phyloP scores from a whole-genome alignment of 2,329 filamentous ascomycete species.

The Penicillium digitatum region DNA sequence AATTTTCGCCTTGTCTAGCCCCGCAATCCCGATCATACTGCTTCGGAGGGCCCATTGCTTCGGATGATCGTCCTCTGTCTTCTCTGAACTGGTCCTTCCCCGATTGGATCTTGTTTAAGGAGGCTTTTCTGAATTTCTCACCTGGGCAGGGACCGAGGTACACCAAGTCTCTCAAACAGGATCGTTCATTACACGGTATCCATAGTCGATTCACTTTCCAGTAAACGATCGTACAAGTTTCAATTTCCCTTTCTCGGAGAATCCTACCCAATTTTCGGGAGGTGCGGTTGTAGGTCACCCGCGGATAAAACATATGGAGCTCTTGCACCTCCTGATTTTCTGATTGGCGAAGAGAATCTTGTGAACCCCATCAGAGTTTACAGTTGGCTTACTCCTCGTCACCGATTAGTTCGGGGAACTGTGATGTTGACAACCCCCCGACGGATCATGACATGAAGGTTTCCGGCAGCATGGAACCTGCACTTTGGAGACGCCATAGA shows the following conservation, averaged over 20 bases:
- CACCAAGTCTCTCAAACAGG: slow-evolving; percentile 8
- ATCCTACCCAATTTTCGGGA: slow-evolving; percentile 25
- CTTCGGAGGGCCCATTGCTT: background rate
- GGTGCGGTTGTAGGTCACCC: slow-evolving; percentile 14
- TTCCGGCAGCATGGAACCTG: slow-evolving; percentile 28
- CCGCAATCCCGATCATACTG: slow-evolving; percentile 9
- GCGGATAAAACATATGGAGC: background rate
- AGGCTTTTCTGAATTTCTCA: slow-evolving; percentile 4
- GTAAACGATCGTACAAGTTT: background rate
- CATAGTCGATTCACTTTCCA: slow-evolving; percentile 21
- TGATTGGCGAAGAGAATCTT: slow-evolving; percentile 14
- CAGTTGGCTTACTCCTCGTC: slow-evolving; percentile 1
- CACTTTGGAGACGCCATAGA: slow-evolving; percentile 21
- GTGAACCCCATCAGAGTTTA: slow-evolving; percentile 12
- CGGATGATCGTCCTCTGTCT: slow-evolving; percentile 17
- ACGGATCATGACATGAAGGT: slow-evolving; percentile 27
- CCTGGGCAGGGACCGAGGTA: slow-evolving; percentile 20
- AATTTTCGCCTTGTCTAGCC: slow-evolving; percentile 6
- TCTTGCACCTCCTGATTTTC: background rate
- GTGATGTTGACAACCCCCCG: slow-evolving; percentile 18
- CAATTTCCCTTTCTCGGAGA: slow-evolving; percentile 2
- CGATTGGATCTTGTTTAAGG: slow-evolving; percentile 8
- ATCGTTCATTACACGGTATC: slow-evolving; percentile 26
- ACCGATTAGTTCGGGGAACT: slow-evolving; percentile 10
- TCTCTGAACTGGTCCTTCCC: slow-evolving; percentile 2